A percentile compares a stretch with the other conserved stretches of the same genome.
Evolutionary conservation across 2,329 filamentous ascomycete genomes (phyloP).

Genomic region (Pseudogymnoascus sp.): DNA sequence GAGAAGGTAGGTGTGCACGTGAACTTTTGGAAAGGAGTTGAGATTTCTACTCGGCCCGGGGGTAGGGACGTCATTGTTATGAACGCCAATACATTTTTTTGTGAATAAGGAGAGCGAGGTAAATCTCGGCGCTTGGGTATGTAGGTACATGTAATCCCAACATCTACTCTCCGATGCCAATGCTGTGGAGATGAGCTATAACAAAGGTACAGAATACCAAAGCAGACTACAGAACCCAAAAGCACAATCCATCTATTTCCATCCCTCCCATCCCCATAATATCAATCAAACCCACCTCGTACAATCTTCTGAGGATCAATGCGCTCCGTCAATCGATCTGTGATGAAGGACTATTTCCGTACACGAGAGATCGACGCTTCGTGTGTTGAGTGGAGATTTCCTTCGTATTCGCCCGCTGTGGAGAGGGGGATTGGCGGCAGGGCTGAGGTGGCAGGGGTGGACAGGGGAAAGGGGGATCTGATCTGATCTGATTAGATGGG

Average conservation of each 20-base stretch:
- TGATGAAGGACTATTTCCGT: neutral
- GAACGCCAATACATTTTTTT: no score
- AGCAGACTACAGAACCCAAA: no score
- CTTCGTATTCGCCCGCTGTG: neutral
- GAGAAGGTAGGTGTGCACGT: no score
- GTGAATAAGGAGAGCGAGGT: neutral
- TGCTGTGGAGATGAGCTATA: no score
- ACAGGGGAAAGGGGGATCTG: neutral
- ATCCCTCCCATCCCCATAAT: neutral
- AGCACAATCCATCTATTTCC: neutral
- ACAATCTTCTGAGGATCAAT: neutral
- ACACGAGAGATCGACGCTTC: neutral
- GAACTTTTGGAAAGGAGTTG: no score
- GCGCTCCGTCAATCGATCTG: neutral
- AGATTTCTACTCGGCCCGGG: no score
- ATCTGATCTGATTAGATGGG: neutral
- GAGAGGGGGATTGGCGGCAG: neutral
- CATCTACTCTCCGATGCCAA: no score
- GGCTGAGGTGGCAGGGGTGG: neutral
- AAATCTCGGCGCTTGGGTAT: neutral
- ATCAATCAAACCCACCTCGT: neutral
- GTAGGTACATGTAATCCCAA: neutral
- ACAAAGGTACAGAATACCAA: no score
- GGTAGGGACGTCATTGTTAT: no score
- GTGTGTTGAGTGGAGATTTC: neutral